Conservation (phyloP, 352 stramenopile genomes). For the Stramenopiles sp. region DNA sequence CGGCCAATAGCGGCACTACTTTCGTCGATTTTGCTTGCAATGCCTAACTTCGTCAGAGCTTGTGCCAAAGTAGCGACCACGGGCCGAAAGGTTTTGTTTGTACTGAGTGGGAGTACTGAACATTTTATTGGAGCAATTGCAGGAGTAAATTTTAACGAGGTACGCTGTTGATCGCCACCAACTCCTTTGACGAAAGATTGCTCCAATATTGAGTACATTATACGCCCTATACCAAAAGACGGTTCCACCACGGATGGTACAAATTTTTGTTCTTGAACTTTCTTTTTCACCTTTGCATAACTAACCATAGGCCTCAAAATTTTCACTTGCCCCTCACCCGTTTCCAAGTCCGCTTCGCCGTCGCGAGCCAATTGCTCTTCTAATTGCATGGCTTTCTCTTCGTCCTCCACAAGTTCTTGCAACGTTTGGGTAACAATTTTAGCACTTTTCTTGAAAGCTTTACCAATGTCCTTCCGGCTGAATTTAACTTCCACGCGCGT, state of each 20-base stretch:
- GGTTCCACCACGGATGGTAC: conserved; percentile 96
- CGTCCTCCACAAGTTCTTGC: conserved; percentile 62
- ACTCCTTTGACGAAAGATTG: conserved; percentile 92
- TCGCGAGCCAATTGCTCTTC: conserved; percentile 63
- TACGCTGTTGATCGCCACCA: conserved; percentile 49
- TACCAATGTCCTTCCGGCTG: conserved; percentile 86
- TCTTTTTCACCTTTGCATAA: conserved; percentile 79
- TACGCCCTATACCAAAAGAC: conserved; percentile 93
- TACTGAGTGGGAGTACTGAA: conserved; percentile 75
- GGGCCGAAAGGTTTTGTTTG: conserved; percentile 53
- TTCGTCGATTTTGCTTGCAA: conserved; percentile 78
- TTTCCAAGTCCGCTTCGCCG: conserved; percentile 63
- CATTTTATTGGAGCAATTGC: conserved; percentile 95
- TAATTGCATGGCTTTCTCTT: conserved; percentile 58
- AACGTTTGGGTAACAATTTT: conserved; percentile 44
- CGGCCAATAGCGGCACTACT: conserved; percentile 82
- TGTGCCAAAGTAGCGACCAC: conserved; percentile 46
- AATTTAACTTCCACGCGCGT: conserved; percentile 78
- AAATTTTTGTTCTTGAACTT: conserved; percentile 90
- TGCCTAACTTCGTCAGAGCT: conserved; percentile 40
- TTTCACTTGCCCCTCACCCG: conserved; percentile 29
- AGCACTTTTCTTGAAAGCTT: conserved; percentile 84
- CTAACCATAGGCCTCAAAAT: conserved; percentile 81
- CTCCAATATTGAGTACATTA: conserved; percentile 93
- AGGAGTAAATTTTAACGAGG: conserved; percentile 89